Conservation (phyloP, 257 asterid species). For the Vinca minor region DNA sequence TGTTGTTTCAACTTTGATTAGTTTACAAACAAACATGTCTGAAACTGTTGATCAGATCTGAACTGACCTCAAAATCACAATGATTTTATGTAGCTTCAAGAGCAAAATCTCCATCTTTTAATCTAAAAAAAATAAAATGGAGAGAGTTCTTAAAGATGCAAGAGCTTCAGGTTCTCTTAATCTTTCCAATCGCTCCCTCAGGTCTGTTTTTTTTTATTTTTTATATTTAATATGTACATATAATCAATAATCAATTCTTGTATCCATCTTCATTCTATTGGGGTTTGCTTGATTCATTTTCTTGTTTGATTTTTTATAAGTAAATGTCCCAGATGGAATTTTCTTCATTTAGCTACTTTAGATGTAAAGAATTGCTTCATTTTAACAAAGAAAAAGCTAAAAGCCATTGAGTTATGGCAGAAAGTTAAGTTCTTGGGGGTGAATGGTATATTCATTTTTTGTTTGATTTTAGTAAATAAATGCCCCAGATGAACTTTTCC, state of each 20-base stretch:
- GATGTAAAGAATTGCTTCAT: constrained; percentile 1
- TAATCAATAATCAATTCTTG: neutral
- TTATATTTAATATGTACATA: too few species aligned
- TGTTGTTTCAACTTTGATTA: neutral
- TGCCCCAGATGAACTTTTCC: too few species aligned
- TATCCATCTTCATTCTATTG: neutral
- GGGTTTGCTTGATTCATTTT: neutral
- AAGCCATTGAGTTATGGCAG: neutral
- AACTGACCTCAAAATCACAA: neutral
- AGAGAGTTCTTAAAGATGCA: constrained; percentile 77
- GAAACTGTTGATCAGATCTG: constrained; percentile 6
- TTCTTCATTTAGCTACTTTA: neutral
- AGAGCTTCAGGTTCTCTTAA: constrained; percentile 92
- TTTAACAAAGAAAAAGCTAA: neutral
- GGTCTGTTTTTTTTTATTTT: constrained; percentile 28
- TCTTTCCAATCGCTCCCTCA: constrained; percentile 88
- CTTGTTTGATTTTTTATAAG: neutral
- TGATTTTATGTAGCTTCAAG: neutral
- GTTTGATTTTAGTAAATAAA: too few species aligned
- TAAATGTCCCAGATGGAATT: neutral
- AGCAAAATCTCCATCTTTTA: too few species aligned
- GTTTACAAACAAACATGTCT: neutral
- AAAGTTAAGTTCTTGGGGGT: neutral
- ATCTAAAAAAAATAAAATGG: constrained; percentile 29
- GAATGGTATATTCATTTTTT: neutral